Percentiles rank a stretch among this genome's conserved stretches.
phyloP scores from a whole-genome alignment of 75 land plant genomes.

The Picea sitchensis region DNA sequence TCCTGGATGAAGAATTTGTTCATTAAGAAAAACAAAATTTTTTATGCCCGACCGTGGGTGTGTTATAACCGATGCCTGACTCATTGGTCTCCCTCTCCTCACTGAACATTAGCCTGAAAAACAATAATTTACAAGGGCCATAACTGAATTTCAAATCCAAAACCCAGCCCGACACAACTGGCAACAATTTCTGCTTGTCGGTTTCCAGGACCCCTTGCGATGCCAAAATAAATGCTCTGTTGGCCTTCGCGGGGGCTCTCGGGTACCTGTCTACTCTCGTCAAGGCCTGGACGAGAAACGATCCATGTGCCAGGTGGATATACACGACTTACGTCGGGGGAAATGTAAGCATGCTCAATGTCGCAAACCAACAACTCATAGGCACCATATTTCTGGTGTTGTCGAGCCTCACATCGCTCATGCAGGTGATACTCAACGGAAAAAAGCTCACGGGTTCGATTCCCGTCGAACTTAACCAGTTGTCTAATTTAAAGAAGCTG shows the following conservation, averaged over 20 bases:
- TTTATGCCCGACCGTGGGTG: no score
- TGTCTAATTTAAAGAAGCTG: conserved; percentile 33
- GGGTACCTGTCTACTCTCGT: conserved; percentile 44
- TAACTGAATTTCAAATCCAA: conserved; percentile 34
- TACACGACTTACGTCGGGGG: conserved; percentile 42
- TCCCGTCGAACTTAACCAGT: conserved; percentile 44
- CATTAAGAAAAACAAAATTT: no score
- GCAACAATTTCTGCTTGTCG: conserved; percentile 49
- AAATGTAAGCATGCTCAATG: conserved; percentile 34
- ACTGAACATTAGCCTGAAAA: conserved; percentile 54
- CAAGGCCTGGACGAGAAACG: conserved; percentile 60
- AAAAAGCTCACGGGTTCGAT: conserved; percentile 70
- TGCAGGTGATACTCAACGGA: conserved; percentile 41
- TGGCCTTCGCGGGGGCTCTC: conserved; percentile 28
- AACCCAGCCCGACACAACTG: conserved; percentile 6
- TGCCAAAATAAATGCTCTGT: conserved; percentile 35
- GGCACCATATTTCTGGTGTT: conserved; percentile 71
- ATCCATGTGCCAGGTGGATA: conserved; percentile 59
- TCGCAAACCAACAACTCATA: conserved; percentile 32
- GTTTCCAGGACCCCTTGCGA: conserved; percentile 41
- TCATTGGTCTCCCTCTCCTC: conserved; percentile 31
- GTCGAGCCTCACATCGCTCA: conserved; percentile 35
- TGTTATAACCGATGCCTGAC: conserved; percentile 14
- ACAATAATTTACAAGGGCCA: conserved; percentile 76
- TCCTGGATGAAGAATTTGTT: no score